Evolutionary conservation across 2,329 filamentous ascomycete genomes (phyloP).

Genomic region (Chalaropsis thielavioides): DNA sequence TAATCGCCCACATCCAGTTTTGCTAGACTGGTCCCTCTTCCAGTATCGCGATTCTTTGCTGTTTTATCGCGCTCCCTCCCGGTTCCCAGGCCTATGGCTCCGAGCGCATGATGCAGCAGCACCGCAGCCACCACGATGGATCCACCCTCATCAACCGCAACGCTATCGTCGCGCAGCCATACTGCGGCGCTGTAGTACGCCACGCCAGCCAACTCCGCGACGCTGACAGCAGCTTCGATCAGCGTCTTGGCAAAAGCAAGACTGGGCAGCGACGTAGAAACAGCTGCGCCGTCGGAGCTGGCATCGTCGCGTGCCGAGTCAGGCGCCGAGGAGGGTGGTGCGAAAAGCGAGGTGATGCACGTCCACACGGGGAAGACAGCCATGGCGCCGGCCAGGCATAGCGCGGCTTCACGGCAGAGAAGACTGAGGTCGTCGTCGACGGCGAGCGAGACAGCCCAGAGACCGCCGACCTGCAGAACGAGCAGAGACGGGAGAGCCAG

Average conservation of each 20-base stretch:
- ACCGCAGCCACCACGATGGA: constrained; percentile 11
- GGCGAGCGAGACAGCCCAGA: constrained; percentile 9
- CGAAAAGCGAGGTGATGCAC: constrained; percentile 9
- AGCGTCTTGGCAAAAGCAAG: not conserved
- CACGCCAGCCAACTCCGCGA: constrained; percentile 13
- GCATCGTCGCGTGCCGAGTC: not conserved
- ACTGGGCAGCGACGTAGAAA: not conserved
- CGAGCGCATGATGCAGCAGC: constrained; percentile 10
- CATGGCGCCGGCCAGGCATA: constrained; percentile 13
- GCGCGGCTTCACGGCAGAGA: constrained; percentile 13
- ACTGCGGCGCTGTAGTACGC: constrained; percentile 12
- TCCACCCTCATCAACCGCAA: constrained; percentile 13
- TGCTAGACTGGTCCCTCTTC: not conserved
- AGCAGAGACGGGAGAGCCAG: constrained; percentile 12
- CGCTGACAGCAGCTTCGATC: constrained; percentile 6
- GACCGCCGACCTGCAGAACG: constrained; percentile 7
- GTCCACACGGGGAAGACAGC: constrained; percentile 16
- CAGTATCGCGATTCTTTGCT: not conserved
- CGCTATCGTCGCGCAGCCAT: constrained; percentile 16
- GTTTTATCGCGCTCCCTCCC: not conserved
- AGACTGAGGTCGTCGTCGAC: constrained; percentile 9
- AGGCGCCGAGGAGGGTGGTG: not conserved
- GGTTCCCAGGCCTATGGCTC: not conserved
- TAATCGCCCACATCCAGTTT: not conserved
- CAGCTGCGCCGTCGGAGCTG: not conserved